These are phyloP conservation scores for Didymosphaeria variabile DNA, from an alignment of 2,329 filamentous ascomycete species.

Conservation along the genomic window DNA sequence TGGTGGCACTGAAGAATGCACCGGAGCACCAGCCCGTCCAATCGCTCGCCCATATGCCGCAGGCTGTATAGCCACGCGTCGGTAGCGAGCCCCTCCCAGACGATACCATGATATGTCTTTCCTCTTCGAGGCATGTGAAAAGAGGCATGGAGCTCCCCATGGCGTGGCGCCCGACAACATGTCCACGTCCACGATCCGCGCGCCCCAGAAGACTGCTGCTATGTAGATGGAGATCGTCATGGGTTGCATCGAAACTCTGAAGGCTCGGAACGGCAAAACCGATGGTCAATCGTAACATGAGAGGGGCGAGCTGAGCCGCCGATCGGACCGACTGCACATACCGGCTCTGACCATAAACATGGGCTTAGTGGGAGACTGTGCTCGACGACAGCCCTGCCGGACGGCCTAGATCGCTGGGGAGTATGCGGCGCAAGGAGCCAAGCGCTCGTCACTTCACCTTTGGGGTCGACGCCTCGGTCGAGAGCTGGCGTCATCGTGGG, in stretches of 20 bases:
- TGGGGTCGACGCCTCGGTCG: background rate
- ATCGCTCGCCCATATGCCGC: background rate
- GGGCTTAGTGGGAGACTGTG: constrained; percentile 29
- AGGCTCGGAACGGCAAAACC: background rate
- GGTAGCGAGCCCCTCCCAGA: background rate
- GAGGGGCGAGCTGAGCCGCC: constrained; percentile 27
- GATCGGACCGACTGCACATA: constrained; percentile 45
- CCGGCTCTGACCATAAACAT: constrained; percentile 38
- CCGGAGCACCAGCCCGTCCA: background rate
- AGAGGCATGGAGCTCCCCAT: background rate
- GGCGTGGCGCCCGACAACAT: too few species aligned
- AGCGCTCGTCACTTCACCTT: constrained; percentile 22
- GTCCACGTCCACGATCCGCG: background rate
- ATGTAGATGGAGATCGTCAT: constrained; percentile 10
- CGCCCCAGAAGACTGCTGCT: background rate
- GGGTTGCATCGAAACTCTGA: background rate
- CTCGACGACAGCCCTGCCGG: constrained; percentile 30
- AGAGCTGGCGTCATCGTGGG: background rate
- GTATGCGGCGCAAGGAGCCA: constrained; percentile 19
- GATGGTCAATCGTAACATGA: constrained; percentile 11
- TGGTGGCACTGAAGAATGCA: background rate
- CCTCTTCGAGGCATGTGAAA: constrained; percentile 9
- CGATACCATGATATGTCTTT: constrained; percentile 1
- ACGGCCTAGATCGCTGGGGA: constrained; percentile 39
- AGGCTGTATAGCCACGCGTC: background rate